These are phyloP conservation scores for Begonia loranthoides DNA, from an alignment of 306 rosid genomes.

Conservation along the genomic window DNA sequence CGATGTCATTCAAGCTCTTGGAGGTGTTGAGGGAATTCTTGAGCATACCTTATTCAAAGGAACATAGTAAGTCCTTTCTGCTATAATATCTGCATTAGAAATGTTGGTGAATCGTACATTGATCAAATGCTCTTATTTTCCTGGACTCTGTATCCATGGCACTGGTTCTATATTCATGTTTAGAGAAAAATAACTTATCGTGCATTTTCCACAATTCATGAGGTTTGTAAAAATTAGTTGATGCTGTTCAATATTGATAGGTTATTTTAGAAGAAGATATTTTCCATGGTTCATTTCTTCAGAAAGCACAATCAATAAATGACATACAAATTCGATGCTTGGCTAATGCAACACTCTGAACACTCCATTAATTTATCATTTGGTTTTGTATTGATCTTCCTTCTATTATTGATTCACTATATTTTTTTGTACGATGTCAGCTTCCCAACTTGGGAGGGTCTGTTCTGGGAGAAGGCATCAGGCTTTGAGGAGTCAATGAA, in stretches of 20 bases:
- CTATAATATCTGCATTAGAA: neutral
- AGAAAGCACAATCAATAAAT: too few relatives aligned
- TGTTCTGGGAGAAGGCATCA: constrained; percentile 98
- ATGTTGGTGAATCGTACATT: neutral
- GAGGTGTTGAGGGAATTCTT: constrained; percentile 98
- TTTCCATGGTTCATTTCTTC: too few relatives aligned
- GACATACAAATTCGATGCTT: too few relatives aligned
- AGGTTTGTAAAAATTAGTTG: too few relatives aligned
- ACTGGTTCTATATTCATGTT: too few relatives aligned
- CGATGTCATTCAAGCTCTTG: constrained; percentile 99
- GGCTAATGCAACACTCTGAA: too few relatives aligned
- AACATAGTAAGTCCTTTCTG: constrained; percentile 68
- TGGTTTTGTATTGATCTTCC: neutral
- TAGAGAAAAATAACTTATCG: too few relatives aligned
- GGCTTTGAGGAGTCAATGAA: constrained; percentile 99
- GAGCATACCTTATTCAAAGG: constrained; percentile 97
- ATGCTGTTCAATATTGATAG: too few relatives aligned
- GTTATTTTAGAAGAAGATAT: too few relatives aligned
- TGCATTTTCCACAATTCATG: too few relatives aligned
- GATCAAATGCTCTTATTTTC: too few relatives aligned
- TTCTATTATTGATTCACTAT: neutral
- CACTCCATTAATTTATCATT: neutral
- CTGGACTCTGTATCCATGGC: too few relatives aligned
- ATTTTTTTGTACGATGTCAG: constrained; percentile 20
- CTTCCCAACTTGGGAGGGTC: constrained; percentile 98